Evolutionary conservation across 768 basidiomycete genomes (phyloP).

Genomic region (Russula foetens): DNA sequence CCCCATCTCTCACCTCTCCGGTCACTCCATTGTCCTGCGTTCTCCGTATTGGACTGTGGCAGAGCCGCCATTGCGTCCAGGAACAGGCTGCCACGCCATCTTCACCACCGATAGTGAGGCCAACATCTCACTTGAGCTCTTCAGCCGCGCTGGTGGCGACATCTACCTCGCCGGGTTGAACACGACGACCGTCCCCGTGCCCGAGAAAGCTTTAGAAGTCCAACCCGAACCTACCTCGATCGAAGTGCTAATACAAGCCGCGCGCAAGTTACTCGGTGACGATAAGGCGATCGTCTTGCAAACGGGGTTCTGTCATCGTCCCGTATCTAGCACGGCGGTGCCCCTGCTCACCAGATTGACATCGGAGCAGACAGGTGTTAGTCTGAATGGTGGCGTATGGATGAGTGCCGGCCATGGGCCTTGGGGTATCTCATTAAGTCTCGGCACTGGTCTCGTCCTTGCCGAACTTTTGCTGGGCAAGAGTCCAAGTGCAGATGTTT

Average conservation of each 20-base stretch:
- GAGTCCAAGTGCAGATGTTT: constrained; percentile 26
- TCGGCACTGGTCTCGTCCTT: constrained; percentile 28
- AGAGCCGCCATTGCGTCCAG: background rate
- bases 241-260: constrained; percentile 12
- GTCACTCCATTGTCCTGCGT: constrained; percentile 25
- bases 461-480: constrained; percentile 26
- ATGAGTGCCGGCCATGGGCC: constrained; percentile 33
- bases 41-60: constrained; percentile 21
- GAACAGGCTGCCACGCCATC: constrained; percentile 25
- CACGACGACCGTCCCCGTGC: constrained; percentile 21
- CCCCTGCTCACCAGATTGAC: constrained; percentile 28
- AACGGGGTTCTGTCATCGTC: constrained; percentile 31
- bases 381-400: constrained; percentile 23
- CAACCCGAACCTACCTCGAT: constrained; percentile 8
- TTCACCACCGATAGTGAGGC: constrained; percentile 25
- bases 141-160: constrained; percentile 26
- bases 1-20: constrained; percentile 25
- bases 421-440: constrained; percentile 31
- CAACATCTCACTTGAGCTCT: constrained; percentile 28
- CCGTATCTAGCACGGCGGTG: constrained; percentile 26
- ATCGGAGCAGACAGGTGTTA: constrained; percentile 24
- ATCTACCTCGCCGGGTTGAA: constrained; percentile 30
- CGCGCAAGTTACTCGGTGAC: constrained; percentile 16
- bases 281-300: constrained; percentile 23
- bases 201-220: constrained; percentile 22